These are phyloP conservation scores for Fusarium udum DNA, from an alignment of 2,329 filamentous ascomycete species.

Conservation along the genomic window DNA sequence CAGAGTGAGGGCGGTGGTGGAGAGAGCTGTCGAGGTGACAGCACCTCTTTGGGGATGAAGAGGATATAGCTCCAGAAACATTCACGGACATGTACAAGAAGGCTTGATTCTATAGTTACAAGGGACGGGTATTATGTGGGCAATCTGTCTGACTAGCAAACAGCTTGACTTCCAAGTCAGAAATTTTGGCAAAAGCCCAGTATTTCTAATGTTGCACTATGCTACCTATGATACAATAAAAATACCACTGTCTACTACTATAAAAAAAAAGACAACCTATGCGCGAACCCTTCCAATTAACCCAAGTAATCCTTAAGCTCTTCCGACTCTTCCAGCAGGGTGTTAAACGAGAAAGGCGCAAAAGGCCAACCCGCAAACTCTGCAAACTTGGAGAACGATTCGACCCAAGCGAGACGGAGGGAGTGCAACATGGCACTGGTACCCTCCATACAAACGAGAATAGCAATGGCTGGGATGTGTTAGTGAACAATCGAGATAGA, in stretches of 20 bases:
- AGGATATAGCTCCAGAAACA: neutral
- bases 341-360: slow-evolving; percentile 87
- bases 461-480: slow-evolving; percentile 54
- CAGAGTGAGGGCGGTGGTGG: slow-evolving; percentile 87
- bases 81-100: neutral
- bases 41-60: slow-evolving; percentile 72
- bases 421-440: slow-evolving; percentile 96
- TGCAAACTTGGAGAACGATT: slow-evolving; percentile 98
- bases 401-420: slow-evolving; percentile 92
- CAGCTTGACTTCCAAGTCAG: neutral
- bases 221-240: slow-evolving; percentile 49
- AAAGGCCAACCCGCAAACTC: slow-evolving; percentile 90
- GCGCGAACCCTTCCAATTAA: slow-evolving; percentile 41
- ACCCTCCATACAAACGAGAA: slow-evolving; percentile 94
- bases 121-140: neutral
- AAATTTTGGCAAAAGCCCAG: slow-evolving; percentile 23
- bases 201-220: slow-evolving; percentile 39
- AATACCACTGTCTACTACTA: slow-evolving; percentile 46
- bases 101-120: neutral
- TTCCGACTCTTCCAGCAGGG: slow-evolving; percentile 84
- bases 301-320: slow-evolving; percentile 66
- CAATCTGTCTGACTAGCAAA: neutral
- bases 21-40: slow-evolving; percentile 87
- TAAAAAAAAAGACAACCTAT: slow-evolving; percentile 23
- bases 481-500: slow-evolving; percentile 26